phyloP scores from a whole-genome alignment of 2,329 filamentous ascomycete species.

The Alternaria novae-zelandiae region DNA sequence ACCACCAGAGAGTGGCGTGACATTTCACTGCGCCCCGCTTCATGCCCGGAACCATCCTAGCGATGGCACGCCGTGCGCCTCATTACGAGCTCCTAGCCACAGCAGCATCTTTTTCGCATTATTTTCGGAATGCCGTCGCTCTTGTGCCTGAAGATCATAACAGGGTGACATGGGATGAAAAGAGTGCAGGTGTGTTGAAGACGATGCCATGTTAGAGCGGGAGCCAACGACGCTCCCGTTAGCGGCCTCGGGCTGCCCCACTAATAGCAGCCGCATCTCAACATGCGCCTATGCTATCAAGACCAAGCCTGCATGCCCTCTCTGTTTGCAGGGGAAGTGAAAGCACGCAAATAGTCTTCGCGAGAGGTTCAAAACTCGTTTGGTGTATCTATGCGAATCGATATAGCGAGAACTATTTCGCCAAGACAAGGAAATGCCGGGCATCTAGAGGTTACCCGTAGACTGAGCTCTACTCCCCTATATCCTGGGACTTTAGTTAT shows the following conservation, averaged over 20 bases:
- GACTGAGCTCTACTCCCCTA: background rate
- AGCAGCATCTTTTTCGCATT: background rate
- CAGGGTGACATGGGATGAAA: background rate
- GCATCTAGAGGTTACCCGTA: background rate
- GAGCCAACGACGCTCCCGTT: conserved; percentile 8
- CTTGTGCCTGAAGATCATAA: background rate
- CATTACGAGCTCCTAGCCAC: background rate
- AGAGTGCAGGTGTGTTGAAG: background rate
- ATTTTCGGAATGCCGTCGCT: background rate
- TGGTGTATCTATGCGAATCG: background rate
- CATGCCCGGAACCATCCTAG: conserved; percentile 14
- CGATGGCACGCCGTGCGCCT: background rate
- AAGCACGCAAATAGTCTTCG: background rate
- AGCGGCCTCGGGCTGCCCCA: conserved; percentile 6
- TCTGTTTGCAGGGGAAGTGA: background rate
- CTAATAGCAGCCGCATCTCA: background rate
- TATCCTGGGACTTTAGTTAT: background rate
- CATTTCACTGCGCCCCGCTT: conserved; percentile 24
- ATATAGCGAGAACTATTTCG: background rate
- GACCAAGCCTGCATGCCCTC: background rate
- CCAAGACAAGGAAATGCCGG: background rate
- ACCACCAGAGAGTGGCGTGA: conserved; percentile 45
- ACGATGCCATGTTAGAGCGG: background rate
- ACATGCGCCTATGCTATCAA: background rate
- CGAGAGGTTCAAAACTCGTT: background rate